A percentile compares a stretch with the other conserved stretches of the same genome.
These are phyloP conservation scores for Talaromyces sp. DNA, from an alignment of 2,329 filamentous ascomycete species.

Conservation along the genomic window DNA sequence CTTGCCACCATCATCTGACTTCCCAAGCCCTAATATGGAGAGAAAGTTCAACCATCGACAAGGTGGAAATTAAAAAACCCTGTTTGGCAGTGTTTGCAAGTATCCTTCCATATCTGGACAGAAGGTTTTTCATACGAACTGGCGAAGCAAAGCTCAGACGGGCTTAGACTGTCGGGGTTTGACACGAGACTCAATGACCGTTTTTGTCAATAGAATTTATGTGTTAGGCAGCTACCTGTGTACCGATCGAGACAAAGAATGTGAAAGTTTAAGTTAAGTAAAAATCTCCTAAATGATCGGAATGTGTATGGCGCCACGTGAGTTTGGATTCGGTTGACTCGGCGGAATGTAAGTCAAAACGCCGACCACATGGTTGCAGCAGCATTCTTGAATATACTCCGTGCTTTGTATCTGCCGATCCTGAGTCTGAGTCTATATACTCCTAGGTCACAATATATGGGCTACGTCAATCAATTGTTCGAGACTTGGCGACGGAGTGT, in stretches of 20 bases:
- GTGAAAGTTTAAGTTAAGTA: not conserved
- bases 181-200: not conserved
- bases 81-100: not conserved
- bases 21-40: not conserved
- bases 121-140: not conserved
- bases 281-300: not conserved
- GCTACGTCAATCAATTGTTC: not conserved
- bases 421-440: too few relatives aligned
- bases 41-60: not conserved
- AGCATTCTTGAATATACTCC: not conserved
- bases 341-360: not conserved
- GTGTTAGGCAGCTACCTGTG: not conserved
- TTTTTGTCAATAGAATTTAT: not conserved
- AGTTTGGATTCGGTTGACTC: not conserved
- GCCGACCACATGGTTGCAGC: not conserved
- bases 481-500: not conserved
- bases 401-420: not conserved
- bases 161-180: not conserved
- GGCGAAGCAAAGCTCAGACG: not conserved
- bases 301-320: not conserved
- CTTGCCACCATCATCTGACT: not conserved
- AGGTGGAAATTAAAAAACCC: not conserved
- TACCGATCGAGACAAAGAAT: not conserved
- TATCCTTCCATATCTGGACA: not conserved
- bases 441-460: too few relatives aligned